A percentile compares a stretch with the other conserved stretches of the same genome.
These are phyloP conservation scores for Catharanthus roseus DNA, from an alignment of 257 asterid genomes.

Conservation along the genomic window DNA sequence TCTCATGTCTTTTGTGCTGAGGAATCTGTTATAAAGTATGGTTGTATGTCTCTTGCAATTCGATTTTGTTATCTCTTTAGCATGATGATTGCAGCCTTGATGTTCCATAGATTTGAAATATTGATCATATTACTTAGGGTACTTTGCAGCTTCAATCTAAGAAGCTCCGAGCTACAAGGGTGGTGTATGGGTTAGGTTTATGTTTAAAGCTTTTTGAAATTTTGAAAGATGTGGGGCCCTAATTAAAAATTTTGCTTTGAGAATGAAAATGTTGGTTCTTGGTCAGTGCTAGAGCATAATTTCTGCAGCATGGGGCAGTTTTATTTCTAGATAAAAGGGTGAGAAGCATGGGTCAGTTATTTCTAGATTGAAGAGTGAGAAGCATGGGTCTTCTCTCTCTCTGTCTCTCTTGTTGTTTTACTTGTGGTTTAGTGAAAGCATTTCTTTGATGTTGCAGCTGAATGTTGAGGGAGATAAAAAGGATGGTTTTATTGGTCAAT, in stretches of 20 bases:
- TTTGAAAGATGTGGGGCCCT: too few species aligned
- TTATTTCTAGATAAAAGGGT: not conserved
- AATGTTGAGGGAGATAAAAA: constrained; percentile 60
- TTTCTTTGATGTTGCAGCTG: constrained; percentile 46
- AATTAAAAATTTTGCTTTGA: too few species aligned
- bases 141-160: not conserved
- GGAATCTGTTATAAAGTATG: not conserved
- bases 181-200: too few species aligned
- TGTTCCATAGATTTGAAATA: not conserved
- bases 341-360: too few species aligned
- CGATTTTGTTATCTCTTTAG: not conserved
- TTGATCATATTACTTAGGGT: not conserved
- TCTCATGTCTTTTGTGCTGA: not conserved
- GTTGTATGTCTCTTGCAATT: not conserved
- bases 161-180: not conserved
- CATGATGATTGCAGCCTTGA: not conserved
- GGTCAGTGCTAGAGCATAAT: not conserved
- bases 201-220: too few species aligned
- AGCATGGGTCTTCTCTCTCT: too few species aligned
- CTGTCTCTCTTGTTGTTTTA: not conserved
- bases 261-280: too few species aligned
- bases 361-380: too few species aligned
- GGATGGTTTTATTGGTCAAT: constrained; percentile 60
- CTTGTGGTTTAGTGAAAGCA: constrained; percentile 1
- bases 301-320: not conserved